phyloP scores from a whole-genome alignment of 306 rosid genomes.

The Vigna unguiculata region DNA sequence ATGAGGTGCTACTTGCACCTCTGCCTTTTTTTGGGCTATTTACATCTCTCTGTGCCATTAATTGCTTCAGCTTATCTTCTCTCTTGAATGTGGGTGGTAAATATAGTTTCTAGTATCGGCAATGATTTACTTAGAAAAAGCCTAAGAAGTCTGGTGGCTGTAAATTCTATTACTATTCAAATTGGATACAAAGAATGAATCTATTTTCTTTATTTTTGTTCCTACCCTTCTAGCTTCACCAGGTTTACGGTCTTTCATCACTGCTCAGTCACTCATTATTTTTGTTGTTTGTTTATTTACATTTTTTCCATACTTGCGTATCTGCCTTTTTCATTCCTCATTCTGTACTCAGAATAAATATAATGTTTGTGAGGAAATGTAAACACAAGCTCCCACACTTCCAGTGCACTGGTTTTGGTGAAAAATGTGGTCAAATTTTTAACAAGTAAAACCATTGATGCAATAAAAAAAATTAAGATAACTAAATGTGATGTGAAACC shows the following conservation, averaged over 20 bases:
- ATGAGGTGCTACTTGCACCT: conserved; percentile 58
- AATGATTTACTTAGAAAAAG: conserved; percentile 30
- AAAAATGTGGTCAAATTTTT: neutral
- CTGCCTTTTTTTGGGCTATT: conserved; percentile 52
- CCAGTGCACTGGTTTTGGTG: neutral
- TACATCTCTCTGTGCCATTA: conserved; percentile 39
- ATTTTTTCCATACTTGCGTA: neutral
- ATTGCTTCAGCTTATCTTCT: conserved; percentile 47
- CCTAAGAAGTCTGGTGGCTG: conserved; percentile 45
- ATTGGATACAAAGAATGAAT: conserved; percentile 48
- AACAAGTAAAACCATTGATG: neutral
- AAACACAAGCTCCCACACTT: neutral
- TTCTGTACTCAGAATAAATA: neutral
- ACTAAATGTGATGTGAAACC: neutral
- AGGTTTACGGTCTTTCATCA: neutral
- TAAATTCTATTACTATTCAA: conserved; percentile 50
- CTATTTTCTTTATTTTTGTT: conserved; percentile 33
- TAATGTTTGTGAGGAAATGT: neutral
- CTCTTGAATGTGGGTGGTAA: conserved; percentile 58
- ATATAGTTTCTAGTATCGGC: conserved; percentile 45
- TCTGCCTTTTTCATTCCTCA: neutral
- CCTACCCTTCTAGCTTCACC: neutral
- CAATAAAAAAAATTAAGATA: neutral
- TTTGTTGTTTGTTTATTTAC: neutral
- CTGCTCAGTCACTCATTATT: neutral